phyloP scores from a whole-genome alignment of 306 rosid species.

The Vachellia collinsii region DNA sequence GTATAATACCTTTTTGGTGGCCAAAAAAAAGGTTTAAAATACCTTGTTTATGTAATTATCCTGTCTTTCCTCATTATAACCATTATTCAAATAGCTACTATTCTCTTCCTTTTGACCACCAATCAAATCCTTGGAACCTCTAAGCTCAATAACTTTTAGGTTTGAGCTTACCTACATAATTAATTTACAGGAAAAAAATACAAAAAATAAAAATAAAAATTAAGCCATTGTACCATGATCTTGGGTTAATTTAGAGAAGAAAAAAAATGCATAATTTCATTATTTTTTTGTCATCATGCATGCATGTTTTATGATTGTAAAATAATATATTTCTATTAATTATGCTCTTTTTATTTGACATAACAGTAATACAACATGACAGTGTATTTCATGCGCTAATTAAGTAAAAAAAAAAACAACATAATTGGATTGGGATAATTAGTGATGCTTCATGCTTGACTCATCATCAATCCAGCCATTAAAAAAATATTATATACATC shows the following conservation, averaged over 20 bases:
- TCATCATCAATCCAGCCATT: background rate
- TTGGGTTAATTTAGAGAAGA: background rate
- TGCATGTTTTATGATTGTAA: background rate
- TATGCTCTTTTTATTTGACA: background rate
- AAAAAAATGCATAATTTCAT: background rate
- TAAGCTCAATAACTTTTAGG: background rate
- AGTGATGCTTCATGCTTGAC: background rate
- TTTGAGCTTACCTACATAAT: background rate
- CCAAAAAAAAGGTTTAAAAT: background rate
- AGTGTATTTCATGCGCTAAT: background rate
- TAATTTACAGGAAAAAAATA: background rate
- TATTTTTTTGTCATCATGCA: background rate
- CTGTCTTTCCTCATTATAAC: slow-evolving; percentile 35
- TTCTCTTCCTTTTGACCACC: slow-evolving; percentile 30
- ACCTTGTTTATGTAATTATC: slow-evolving; percentile 22
- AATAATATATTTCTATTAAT: background rate
- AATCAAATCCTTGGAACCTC: slow-evolving; percentile 22
- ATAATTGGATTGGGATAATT: background rate
- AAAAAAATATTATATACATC: background rate
- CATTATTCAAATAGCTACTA: background rate
- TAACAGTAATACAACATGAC: background rate
- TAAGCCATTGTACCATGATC: background rate
- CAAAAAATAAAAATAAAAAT: too few relatives aligned
- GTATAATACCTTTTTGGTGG: background rate
- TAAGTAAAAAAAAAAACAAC: background rate